These are phyloP conservation scores for Penicillium sclerotigenum DNA, from an alignment of 2,329 filamentous ascomycete genomes.

Conservation along the genomic window DNA sequence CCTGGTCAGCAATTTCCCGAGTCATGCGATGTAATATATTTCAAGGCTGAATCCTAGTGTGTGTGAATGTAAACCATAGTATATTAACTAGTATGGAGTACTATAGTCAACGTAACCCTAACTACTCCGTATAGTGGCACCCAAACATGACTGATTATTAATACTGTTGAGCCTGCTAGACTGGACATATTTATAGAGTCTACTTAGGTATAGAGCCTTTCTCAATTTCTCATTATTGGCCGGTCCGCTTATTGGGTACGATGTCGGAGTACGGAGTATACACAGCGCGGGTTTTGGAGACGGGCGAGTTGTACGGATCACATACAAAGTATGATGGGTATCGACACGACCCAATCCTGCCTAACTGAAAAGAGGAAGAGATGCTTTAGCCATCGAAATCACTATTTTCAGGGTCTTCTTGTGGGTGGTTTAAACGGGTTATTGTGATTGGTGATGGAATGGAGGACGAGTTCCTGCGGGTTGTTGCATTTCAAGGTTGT, in stretches of 20 bases:
- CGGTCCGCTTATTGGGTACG: background rate
- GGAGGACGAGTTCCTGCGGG: background rate
- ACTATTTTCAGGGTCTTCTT: background rate
- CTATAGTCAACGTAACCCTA: background rate
- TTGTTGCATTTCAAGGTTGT: background rate
- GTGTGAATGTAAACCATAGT: background rate
- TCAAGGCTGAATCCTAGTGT: slow-evolving; percentile 2
- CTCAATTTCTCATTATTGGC: background rate
- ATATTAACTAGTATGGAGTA: too few species aligned
- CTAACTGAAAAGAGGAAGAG: background rate
- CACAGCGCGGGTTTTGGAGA: background rate
- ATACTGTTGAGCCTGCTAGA: background rate
- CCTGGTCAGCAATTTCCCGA: background rate
- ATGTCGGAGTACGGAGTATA: background rate
- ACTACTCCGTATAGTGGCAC: background rate
- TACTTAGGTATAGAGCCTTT: background rate
- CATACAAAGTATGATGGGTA: too few species aligned
- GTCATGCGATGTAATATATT: background rate
- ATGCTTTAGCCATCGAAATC: background rate
- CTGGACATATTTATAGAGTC: background rate
- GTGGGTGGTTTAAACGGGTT: background rate
- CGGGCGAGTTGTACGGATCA: background rate
- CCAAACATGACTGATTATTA: background rate
- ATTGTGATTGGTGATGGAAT: background rate
- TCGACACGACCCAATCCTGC: background rate